Base-by-base conservation (phyloP, 345 rosid species). In the Heritiera littoralis region DNA sequence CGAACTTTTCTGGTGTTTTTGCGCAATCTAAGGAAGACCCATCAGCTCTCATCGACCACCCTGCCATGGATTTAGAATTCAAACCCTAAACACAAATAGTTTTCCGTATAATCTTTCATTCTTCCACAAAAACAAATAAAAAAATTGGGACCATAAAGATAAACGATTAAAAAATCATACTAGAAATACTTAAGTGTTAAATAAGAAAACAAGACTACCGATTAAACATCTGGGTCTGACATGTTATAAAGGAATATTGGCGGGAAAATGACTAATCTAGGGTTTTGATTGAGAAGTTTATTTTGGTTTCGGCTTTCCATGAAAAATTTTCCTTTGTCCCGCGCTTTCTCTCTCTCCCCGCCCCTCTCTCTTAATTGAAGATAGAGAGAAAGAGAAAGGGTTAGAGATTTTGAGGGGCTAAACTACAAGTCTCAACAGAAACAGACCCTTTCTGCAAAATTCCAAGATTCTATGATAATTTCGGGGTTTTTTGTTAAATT, bases 261-360 rank as follows among this genome's bases (percentile, higher is more conserved):
- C 87, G 81, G 86, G 89, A 86, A 84, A 86, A 86, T 1, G 51
- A 41, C 38, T 61, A 80, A 82, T 80, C 85, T 84, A 86, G 87
- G 87, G 89, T 86, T 86, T 86, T 72, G 52, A 75, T 71, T 74
- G 28, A 40, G 20, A 59, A 13, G 1, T 59, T 45, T 20, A 23
- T 5, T 20, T n/a, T 14, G 18, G 55, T 55, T 55, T 55, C 10
- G 45, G 28, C 8, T 15, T 18, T 8, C 76, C 66, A 51, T 15
- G 7, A 38, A 74, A 64, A 14, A n/a, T 40, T 65, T 65, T 3
- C 41, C 15, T 35, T 2, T 54, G 74, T 28, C 70, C 71, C 86
- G 76, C 78, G 78, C 75, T 68, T 45, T 60, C 79, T 80, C 78
- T 45, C 49, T 41, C 43, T 17, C 35, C 3, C 75, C 63, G 28